Conservation (phyloP, 805 yeast genomes). For the Komagataella pastoris region DNA sequence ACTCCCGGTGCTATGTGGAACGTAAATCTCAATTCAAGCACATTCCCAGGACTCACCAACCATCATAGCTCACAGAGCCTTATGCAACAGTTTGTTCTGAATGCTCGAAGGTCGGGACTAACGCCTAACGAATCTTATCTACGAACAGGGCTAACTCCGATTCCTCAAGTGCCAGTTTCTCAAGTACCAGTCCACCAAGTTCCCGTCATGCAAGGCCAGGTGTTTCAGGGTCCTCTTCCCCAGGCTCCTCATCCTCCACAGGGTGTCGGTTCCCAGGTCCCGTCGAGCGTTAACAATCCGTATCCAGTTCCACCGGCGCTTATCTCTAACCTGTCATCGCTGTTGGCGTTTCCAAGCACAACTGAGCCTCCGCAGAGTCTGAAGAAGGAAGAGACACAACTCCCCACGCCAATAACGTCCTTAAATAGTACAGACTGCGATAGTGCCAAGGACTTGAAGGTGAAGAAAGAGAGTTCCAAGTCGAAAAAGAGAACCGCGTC, state of each 20-base stretch:
- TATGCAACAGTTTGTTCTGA: slow-evolving; percentile 5
- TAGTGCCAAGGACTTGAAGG: slow-evolving; percentile 6
- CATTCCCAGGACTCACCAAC: not conserved
- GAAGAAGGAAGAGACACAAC: not conserved
- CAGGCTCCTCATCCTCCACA: not conserved
- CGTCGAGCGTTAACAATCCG: not conserved
- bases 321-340: not conserved
- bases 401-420: not conserved
- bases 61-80: not conserved
- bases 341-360: not conserved
- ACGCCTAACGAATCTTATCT: slow-evolving; percentile 68
- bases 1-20: slow-evolving; percentile 29
- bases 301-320: not conserved
- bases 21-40: not conserved
- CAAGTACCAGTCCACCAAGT: slow-evolving; percentile 10
- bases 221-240: not conserved
- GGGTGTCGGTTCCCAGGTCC: not conserved
- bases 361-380: not conserved
- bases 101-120: slow-evolving; percentile 38
- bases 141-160: slow-evolving; percentile 65
- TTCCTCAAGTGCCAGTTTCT: slow-evolving; percentile 9
- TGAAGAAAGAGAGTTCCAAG: slow-evolving; percentile 2
- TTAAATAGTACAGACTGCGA: slow-evolving; percentile 9
- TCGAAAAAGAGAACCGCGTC: slow-evolving; percentile 1
- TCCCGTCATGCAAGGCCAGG: not conserved